These are phyloP conservation scores for Dothideomycetes sp. DNA, from an alignment of 2,329 filamentous ascomycete species.

Conservation along the genomic window DNA sequence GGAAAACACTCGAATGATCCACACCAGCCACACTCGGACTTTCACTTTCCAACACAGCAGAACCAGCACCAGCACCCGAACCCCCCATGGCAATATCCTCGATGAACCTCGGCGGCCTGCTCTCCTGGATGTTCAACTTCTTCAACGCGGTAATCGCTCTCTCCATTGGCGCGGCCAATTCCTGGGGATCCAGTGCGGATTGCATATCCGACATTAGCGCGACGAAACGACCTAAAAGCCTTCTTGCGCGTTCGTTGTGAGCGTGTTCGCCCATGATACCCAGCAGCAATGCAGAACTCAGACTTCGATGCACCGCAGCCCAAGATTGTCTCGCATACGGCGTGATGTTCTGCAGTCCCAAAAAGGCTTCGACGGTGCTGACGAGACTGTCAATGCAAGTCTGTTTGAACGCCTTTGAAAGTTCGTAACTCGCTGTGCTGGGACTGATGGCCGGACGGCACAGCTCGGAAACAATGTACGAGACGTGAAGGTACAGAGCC, in stretches of 20 bases:
- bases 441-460: slow-evolving; percentile 52
- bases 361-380: slow-evolving; percentile 50
- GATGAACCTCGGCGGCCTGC: slow-evolving; percentile 18
- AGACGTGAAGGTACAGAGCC: slow-evolving; percentile 52
- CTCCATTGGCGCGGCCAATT: slow-evolving; percentile 40
- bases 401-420: slow-evolving; percentile 41
- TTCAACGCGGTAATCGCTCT: slow-evolving; percentile 38
- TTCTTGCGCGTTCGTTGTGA: slow-evolving; percentile 37
- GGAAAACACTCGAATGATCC: slow-evolving; percentile 7
- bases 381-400: slow-evolving; percentile 46
- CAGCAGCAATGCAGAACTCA: slow-evolving; percentile 36
- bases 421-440: slow-evolving; percentile 34
- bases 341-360: slow-evolving; percentile 47
- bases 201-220: slow-evolving; percentile 39
- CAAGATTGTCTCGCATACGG: slow-evolving; percentile 36
- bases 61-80: slow-evolving; percentile 1
- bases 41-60: background rate
- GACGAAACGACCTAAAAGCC: slow-evolving; percentile 38
- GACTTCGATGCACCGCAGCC: slow-evolving; percentile 35
- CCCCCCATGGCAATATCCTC: slow-evolving; percentile 16
- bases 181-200: slow-evolving; percentile 37
- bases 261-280: slow-evolving; percentile 37
- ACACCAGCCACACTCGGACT: slow-evolving; percentile 13
- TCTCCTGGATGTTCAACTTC: slow-evolving; percentile 30
- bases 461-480: slow-evolving; percentile 54